Percentiles rank a stretch among this genome's conserved stretches.
These are phyloP conservation scores for Monosporozyma aquatica DNA, from an alignment of 805 yeast species.

Conservation along the genomic window DNA sequence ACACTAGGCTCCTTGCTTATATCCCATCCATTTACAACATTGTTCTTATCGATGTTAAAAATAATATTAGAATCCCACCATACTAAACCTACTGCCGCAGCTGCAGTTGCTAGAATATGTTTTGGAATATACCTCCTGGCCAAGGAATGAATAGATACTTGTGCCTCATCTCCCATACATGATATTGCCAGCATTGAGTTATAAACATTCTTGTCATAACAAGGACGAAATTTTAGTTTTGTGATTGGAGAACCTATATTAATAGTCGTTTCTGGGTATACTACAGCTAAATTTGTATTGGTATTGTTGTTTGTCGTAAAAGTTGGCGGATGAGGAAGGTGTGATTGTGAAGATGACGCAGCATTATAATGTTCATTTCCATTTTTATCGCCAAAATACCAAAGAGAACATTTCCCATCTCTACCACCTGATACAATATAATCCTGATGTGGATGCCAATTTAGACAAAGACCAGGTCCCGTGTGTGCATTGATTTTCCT, in stretches of 20 bases:
- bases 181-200: conserved; percentile 66
- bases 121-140: conserved; percentile 66
- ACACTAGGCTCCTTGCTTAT: conserved; percentile 25
- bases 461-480: conserved; percentile 81
- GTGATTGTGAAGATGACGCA: not conserved
- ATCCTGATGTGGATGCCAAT: conserved; percentile 80
- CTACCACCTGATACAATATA: conserved; percentile 87
- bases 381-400: conserved; percentile 28
- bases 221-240: conserved; percentile 34
- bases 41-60: conserved; percentile 29
- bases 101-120: conserved; percentile 30
- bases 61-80: conserved; percentile 30
- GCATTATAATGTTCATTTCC: not conserved
- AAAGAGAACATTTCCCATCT: conserved; percentile 45
- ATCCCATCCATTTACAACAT: conserved; percentile 29
- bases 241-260: conserved; percentile 72
- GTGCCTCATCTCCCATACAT: conserved; percentile 60
- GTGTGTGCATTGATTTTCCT: conserved; percentile 77
- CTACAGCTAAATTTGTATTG: conserved; percentile 10
- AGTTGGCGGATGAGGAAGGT: not conserved
- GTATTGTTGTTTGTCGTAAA: not conserved
- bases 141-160: conserved; percentile 60
- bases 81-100: conserved; percentile 28
- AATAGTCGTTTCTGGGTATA: conserved; percentile 59
- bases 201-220: conserved; percentile 30